phyloP scores from a whole-genome alignment of 2,329 filamentous ascomycete species.

The Ophiosphaerella narmari region DNA sequence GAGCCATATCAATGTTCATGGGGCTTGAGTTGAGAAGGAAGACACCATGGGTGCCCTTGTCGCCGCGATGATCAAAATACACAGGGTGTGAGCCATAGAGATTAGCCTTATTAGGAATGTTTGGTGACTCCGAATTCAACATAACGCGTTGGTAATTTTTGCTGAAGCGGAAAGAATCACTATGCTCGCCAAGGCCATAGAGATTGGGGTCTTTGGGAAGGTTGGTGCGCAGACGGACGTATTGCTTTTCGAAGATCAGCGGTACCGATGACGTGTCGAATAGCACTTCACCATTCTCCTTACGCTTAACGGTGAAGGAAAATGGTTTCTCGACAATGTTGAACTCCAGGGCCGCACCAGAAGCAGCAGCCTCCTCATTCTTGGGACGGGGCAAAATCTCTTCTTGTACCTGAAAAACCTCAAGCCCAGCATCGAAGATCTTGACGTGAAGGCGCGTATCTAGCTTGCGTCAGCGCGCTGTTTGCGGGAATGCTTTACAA shows the following conservation, averaged over 20 bases:
- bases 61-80: constrained; percentile 73
- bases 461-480: constrained; percentile 35
- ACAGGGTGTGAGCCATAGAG: constrained; percentile 75
- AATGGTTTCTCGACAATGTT: constrained; percentile 63
- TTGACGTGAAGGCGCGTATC: constrained; percentile 73
- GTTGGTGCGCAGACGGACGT: constrained; percentile 71
- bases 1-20: constrained; percentile 77
- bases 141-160: constrained; percentile 71
- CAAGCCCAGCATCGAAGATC: constrained; percentile 70
- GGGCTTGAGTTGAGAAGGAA: constrained; percentile 42
- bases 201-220: constrained; percentile 71
- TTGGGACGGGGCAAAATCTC: constrained; percentile 67
- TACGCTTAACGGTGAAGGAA: constrained; percentile 67
- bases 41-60: constrained; percentile 45
- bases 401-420: constrained; percentile 76
- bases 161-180: constrained; percentile 69
- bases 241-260: constrained; percentile 79
- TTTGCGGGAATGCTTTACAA: not conserved
- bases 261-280: constrained; percentile 71
- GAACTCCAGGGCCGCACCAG: constrained; percentile 58
- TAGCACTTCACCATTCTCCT: constrained; percentile 61
- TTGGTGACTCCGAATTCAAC: constrained; percentile 70
- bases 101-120: constrained; percentile 64
- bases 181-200: constrained; percentile 81
- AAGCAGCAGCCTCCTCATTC: constrained; percentile 39